Evolutionary conservation across 352 stramenopile genomes (phyloP).

Genomic region (Aphanomyces astaci): DNA sequence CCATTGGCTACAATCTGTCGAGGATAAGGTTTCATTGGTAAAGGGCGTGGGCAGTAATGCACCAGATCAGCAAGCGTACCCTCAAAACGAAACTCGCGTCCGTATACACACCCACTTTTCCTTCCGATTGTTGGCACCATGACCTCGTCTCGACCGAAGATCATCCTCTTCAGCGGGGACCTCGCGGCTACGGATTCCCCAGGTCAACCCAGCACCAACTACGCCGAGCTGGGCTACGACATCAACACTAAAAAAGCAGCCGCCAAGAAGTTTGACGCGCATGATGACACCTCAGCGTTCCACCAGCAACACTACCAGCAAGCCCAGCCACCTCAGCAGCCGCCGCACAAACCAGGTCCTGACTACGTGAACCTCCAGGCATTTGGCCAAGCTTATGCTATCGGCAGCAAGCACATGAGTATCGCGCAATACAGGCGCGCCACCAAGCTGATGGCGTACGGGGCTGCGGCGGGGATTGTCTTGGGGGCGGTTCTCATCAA

Average conservation of each 20-base stretch:
- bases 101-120: neutral
- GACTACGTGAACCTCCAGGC: neutral
- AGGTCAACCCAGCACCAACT: neutral
- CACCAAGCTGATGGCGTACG: conserved; percentile 3
- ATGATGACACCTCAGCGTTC: neutral
- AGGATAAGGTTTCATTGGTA: neutral
- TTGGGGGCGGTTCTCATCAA: conserved; percentile 40
- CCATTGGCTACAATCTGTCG: neutral
- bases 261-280: neutral
- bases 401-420: neutral
- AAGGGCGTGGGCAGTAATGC: neutral
- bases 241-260: neutral
- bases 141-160: conserved; percentile 1
- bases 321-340: neutral
- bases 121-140: neutral
- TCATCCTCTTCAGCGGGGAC: conserved; percentile 20
- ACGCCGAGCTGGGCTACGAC: conserved; percentile 7
- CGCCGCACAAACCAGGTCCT: neutral
- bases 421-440: neutral
- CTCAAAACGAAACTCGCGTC: neutral
- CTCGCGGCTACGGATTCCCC: conserved; percentile 1
- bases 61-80: neutral
- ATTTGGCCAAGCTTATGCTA: neutral
- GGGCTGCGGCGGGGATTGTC: conserved; percentile 37
- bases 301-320: neutral